These are phyloP conservation scores for Crucibulum laeve DNA, from an alignment of 768 basidiomycete species.

Conservation along the genomic window DNA sequence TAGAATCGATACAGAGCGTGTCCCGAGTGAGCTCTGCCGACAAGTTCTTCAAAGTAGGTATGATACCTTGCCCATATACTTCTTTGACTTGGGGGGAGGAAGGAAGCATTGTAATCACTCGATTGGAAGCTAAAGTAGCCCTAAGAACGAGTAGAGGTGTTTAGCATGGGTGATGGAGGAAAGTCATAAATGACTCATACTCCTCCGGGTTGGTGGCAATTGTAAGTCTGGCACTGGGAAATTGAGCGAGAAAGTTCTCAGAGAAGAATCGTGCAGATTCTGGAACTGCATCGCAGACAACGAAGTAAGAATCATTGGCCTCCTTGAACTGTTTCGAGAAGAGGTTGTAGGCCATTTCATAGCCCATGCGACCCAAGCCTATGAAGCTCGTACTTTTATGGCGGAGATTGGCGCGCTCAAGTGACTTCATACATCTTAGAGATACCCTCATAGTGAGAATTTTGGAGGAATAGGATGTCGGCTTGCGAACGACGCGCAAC, in stretches of 20 bases:
- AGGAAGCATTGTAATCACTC: constrained; percentile 87
- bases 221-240: constrained; percentile 55
- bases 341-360: constrained; percentile 81
- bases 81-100: constrained; percentile 82
- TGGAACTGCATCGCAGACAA: constrained; percentile 74
- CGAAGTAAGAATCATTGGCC: constrained; percentile 51
- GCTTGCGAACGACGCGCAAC: background rate
- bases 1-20: constrained; percentile 84
- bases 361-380: constrained; percentile 86
- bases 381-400: constrained; percentile 68
- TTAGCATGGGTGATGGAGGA: constrained; percentile 4
- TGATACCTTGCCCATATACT: constrained; percentile 71
- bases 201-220: constrained; percentile 65
- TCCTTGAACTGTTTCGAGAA: constrained; percentile 69
- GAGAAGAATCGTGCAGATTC: constrained; percentile 56
- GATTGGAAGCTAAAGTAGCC: constrained; percentile 57
- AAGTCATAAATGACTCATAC: constrained; percentile 38
- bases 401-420: constrained; percentile 31
- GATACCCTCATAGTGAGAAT: constrained; percentile 46
- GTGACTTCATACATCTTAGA: constrained; percentile 32
- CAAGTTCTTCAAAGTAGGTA: constrained; percentile 56
- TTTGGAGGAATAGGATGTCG: background rate
- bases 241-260: constrained; percentile 47
- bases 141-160: constrained; percentile 26
- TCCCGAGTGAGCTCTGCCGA: constrained; percentile 26